Conservation (phyloP, 306 rosid genomes). For the Hylodesmum podocarpum region DNA sequence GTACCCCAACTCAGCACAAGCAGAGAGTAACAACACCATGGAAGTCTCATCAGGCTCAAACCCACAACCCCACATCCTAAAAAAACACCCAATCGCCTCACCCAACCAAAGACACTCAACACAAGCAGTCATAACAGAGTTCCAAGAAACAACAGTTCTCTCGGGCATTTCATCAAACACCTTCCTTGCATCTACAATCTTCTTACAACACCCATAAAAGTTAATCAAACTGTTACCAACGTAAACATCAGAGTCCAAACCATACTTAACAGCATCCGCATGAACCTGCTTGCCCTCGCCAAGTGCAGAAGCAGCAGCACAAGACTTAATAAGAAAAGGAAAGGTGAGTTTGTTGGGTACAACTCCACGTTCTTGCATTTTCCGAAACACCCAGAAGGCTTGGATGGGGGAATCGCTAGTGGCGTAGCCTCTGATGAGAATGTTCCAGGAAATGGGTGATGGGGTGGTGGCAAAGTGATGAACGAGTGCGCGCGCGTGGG, state of each 20-base stretch:
- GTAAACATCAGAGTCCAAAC: constrained; percentile 70
- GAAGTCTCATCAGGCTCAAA: constrained; percentile 83
- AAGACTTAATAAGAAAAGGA: constrained; percentile 74
- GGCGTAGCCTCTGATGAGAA: constrained; percentile 72
- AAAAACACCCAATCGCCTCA: constrained; percentile 60
- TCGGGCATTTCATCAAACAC: constrained; percentile 75
- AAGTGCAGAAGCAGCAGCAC: constrained; percentile 44
- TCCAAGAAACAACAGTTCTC: constrained; percentile 82
- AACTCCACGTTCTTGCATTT: constrained; percentile 53
- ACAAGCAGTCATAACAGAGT: constrained; percentile 67
- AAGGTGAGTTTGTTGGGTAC: constrained; percentile 67
- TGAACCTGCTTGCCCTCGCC: constrained; percentile 69
- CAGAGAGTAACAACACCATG: constrained; percentile 72
- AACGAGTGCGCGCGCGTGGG: constrained; percentile 57
- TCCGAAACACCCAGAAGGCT: constrained; percentile 54
- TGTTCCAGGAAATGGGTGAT: constrained; percentile 69
- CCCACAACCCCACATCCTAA: constrained; percentile 60
- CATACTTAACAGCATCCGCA: constrained; percentile 55
- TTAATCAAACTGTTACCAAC: constrained; percentile 64
- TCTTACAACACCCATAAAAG: constrained; percentile 72
- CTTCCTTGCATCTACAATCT: constrained; percentile 40
- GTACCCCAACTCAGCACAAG: constrained; percentile 76
- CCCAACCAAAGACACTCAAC: constrained; percentile 56
- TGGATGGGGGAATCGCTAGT: constrained; percentile 48
- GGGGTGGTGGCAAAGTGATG: constrained; percentile 15